phyloP scores from a whole-genome alignment of 2,329 filamentous ascomycete species.

The Ophiostoma angusticollis region DNA sequence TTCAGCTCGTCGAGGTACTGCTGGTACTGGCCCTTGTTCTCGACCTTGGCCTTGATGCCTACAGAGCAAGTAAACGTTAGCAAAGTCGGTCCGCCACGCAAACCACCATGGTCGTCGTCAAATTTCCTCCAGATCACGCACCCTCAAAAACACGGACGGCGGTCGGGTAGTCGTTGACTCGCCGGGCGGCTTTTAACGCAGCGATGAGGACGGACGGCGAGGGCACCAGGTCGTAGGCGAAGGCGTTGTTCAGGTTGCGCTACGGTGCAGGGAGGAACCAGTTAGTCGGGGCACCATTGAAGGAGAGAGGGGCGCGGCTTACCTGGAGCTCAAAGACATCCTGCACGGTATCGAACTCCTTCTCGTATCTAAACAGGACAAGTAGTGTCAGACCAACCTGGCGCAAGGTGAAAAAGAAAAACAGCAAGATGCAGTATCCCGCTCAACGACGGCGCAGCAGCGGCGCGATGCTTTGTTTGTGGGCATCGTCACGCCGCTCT shows the following conservation, averaged over 20 bases:
- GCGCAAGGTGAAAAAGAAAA: too few relatives aligned
- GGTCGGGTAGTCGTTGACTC: slow-evolving; percentile 97
- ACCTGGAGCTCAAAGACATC: slow-evolving; percentile 99
- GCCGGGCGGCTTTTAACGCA: slow-evolving; percentile 82
- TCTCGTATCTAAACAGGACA: slow-evolving; percentile 97
- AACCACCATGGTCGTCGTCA: neutral
- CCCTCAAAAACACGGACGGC: slow-evolving; percentile 98
- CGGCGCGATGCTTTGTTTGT: too few relatives aligned
- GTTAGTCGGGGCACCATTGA: neutral
- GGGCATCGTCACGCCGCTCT: too few relatives aligned
- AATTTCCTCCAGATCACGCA: slow-evolving; percentile 30
- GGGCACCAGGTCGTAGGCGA: slow-evolving; percentile 98
- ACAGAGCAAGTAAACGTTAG: slow-evolving; percentile 11
- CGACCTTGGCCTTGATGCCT: slow-evolving; percentile 99
- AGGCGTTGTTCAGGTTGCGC: slow-evolving; percentile 97
- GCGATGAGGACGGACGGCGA: slow-evolving; percentile 82
- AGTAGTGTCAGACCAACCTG: too few relatives aligned
- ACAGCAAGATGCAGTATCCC: too few relatives aligned
- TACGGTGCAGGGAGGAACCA: slow-evolving; percentile 17
- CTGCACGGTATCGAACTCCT: slow-evolving; percentile 95
- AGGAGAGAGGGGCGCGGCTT: slow-evolving; percentile 25
- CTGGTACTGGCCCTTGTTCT: slow-evolving; percentile 95
- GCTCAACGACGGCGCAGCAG: too few relatives aligned
- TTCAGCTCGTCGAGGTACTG: slow-evolving; percentile 92
- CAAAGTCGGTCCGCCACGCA: too few relatives aligned